phyloP scores from a whole-genome alignment of 192 early-diverging fungal genomes.

The Gamsiella multidivaricata region DNA sequence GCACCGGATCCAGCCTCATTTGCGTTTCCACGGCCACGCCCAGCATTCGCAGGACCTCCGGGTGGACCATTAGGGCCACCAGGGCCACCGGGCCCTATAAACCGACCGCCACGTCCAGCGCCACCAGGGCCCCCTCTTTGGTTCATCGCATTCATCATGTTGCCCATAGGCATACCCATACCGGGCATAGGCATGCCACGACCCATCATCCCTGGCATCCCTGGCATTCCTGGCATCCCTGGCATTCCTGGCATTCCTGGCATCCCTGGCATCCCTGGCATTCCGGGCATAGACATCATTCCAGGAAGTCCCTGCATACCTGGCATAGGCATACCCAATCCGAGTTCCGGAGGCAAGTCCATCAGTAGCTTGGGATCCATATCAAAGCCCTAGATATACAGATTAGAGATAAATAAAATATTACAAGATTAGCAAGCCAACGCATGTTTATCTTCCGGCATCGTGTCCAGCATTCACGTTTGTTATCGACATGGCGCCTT shows the following conservation, averaged over 20 bases:
- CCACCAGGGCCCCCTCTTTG: constrained; percentile 31
- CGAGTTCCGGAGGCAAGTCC: constrained; percentile 34
- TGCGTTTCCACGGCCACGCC: constrained; percentile 25
- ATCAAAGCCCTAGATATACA: constrained; percentile 47
- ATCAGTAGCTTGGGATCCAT: constrained; percentile 35
- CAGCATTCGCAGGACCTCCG: constrained; percentile 15
- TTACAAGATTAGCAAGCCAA: no score
- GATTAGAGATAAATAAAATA: not conserved
- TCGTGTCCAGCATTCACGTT: no score
- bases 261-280: constrained; percentile 57
- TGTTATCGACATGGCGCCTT: not conserved
- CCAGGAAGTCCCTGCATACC: constrained; percentile 56
- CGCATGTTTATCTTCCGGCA: no score
- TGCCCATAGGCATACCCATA: constrained; percentile 53
- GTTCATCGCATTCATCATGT: constrained; percentile 53
- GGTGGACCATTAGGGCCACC: constrained; percentile 25
- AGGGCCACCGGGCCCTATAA: constrained; percentile 30
- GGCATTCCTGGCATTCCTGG: constrained; percentile 58
- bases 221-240: constrained; percentile 53
- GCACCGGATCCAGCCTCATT: constrained; percentile 8
- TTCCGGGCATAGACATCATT: constrained; percentile 56
- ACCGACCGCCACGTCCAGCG: constrained; percentile 36
- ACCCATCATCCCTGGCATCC: constrained; percentile 55
- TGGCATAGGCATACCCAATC: constrained; percentile 56
- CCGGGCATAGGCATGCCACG: constrained; percentile 53